These are phyloP conservation scores for Leccinum uliginosum DNA, from an alignment of 768 basidiomycete genomes.

Conservation along the genomic window DNA sequence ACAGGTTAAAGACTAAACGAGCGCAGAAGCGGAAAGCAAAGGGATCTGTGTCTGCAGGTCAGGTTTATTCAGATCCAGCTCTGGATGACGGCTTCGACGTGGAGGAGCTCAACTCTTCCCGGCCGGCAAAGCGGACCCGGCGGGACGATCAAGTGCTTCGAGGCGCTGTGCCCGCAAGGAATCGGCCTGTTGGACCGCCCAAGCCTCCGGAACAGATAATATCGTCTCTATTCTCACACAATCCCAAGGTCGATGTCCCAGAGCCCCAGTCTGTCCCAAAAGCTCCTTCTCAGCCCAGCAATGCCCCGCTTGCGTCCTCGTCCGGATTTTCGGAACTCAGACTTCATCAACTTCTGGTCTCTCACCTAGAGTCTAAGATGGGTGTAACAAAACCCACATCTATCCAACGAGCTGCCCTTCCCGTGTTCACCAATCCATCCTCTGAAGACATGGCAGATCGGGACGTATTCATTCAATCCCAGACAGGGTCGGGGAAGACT, in stretches of 20 bases:
- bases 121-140: slow-evolving; percentile 48
- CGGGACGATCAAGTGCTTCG: slow-evolving; percentile 20
- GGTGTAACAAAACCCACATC: slow-evolving; percentile 81
- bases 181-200: slow-evolving; percentile 20
- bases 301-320: slow-evolving; percentile 73
- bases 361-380: slow-evolving; percentile 80
- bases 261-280: slow-evolving; percentile 23
- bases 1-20: slow-evolving; percentile 73
- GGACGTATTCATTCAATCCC: slow-evolving; percentile 92
- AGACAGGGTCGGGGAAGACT: slow-evolving; percentile 97
- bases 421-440: slow-evolving; percentile 50
- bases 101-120: slow-evolving; percentile 23
- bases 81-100: slow-evolving; percentile 17
- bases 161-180: slow-evolving; percentile 13
- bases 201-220: slow-evolving; percentile 57
- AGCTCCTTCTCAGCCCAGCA: slow-evolving; percentile 54
- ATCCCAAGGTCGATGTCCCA: slow-evolving; percentile 61
- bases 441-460: slow-evolving; percentile 40
- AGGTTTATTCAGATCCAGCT: slow-evolving; percentile 9
- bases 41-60: slow-evolving; percentile 20
- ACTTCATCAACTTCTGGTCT: slow-evolving; percentile 71
- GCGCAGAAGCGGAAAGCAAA: slow-evolving; percentile 55
- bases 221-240: slow-evolving; percentile 85
- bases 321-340: slow-evolving; percentile 82
- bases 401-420: slow-evolving; percentile 73